Conservation (phyloP, 202 grass and related monocot species). For the Zizania palustris region DNA sequence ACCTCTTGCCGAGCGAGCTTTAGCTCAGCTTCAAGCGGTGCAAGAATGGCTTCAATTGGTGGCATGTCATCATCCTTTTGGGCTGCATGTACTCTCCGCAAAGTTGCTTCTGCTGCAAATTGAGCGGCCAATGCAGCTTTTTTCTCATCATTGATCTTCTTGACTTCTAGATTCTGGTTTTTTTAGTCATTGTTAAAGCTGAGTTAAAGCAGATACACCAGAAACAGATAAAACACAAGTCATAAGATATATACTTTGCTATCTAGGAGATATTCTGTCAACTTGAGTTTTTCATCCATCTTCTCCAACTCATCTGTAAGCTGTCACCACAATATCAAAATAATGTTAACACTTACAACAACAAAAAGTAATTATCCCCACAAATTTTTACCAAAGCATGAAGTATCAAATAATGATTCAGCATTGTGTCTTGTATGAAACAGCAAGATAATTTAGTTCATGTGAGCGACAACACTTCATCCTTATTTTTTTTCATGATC, state of each 20-base stretch:
- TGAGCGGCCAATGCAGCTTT: slow-evolving; percentile 80
- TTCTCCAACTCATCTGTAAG: slow-evolving; percentile 87
- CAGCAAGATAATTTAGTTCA: slow-evolving; percentile 4
- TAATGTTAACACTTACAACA: slow-evolving; percentile 3
- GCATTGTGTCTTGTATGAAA: slow-evolving; percentile 27
- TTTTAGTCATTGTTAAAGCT: slow-evolving; percentile 36
- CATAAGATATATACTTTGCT: slow-evolving; percentile 63
- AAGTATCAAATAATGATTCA: slow-evolving; percentile 26
- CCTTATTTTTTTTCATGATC: not conserved
- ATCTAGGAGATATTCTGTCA: slow-evolving; percentile 80
- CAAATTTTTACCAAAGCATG: slow-evolving; percentile 14
- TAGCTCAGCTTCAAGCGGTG: slow-evolving; percentile 93
- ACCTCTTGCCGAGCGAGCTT: slow-evolving; percentile 93
- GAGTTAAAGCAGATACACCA: slow-evolving; percentile 15
- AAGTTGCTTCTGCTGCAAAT: slow-evolving; percentile 94
- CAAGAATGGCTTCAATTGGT: slow-evolving; percentile 98
- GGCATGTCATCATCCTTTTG: slow-evolving; percentile 99
- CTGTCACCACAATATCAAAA: slow-evolving; percentile 56
- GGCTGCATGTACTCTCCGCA: slow-evolving; percentile 96
- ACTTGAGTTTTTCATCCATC: slow-evolving; percentile 83
- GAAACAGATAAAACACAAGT: slow-evolving; percentile 21
- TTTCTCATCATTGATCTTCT: slow-evolving; percentile 98
- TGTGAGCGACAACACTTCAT: slow-evolving; percentile 19
- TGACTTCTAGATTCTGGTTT: slow-evolving; percentile 91
- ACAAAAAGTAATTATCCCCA: slow-evolving; percentile 7